Percentiles rank a stretch among this genome's conserved stretches.
Conservation (phyloP, 495 filamentous ascomycete species). For the Penicillium cinerascens region DNA sequence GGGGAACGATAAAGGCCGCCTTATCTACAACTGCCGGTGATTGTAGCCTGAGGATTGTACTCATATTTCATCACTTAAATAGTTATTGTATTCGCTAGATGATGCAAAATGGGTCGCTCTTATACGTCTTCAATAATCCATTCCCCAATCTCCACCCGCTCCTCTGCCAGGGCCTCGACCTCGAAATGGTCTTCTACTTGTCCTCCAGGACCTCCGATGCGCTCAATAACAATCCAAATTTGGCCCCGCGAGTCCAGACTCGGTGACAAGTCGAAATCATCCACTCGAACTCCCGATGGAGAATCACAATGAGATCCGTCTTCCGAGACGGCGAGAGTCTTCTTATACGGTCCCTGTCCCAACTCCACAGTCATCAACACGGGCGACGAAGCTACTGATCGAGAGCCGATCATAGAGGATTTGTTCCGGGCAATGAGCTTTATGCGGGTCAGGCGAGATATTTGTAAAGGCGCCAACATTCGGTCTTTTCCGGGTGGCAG, state of each 20-base stretch:
- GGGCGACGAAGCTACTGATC: slow-evolving; percentile 46
- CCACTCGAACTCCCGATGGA: slow-evolving; percentile 62
- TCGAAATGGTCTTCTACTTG: slow-evolving; percentile 55
- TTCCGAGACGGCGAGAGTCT: slow-evolving; percentile 55
- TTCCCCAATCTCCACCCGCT: slow-evolving; percentile 56
- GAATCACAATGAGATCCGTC: slow-evolving; percentile 67
- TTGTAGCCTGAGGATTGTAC: not conserved
- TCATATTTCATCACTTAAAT: not conserved
- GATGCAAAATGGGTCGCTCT: not conserved
- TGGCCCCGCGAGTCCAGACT: slow-evolving; percentile 44
- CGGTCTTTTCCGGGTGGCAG: slow-evolving; percentile 50
- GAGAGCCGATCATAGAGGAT: slow-evolving; percentile 33
- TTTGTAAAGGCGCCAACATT: slow-evolving; percentile 49
- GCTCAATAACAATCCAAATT: slow-evolving; percentile 77
- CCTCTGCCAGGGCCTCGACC: slow-evolving; percentile 68
- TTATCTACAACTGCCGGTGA: slow-evolving; percentile 8
- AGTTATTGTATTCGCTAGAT: not conserved
- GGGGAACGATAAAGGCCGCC: slow-evolving; percentile 15
- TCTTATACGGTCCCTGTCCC: slow-evolving; percentile 64
- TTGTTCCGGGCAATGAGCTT: slow-evolving; percentile 50
- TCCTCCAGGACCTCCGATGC: slow-evolving; percentile 53
- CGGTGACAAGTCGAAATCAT: slow-evolving; percentile 68
- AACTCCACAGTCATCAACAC: slow-evolving; percentile 62
- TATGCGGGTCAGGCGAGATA: slow-evolving; percentile 54
- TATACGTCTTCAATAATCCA: slow-evolving; percentile 42